Evolutionary conservation across 2,329 filamentous ascomycete genomes (phyloP).

Genomic region (Biscogniauxia mediterranea): DNA sequence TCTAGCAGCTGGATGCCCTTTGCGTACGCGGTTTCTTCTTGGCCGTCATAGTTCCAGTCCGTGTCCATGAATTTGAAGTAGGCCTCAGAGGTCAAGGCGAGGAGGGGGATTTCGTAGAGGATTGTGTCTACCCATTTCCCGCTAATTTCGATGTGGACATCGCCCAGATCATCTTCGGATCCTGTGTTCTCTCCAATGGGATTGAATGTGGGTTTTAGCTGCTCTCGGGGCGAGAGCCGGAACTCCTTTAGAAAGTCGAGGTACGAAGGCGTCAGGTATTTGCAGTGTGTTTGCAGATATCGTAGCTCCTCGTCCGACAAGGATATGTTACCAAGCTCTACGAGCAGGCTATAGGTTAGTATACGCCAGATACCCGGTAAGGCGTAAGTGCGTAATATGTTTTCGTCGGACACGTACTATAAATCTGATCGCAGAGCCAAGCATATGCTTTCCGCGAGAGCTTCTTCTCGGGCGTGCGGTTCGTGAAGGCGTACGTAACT

Average conservation of each 20-base stretch:
- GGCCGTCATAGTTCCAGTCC: constrained; percentile 86
- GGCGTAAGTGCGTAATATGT: too few species aligned
- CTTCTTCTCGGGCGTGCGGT: constrained; percentile 91
- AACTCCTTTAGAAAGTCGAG: constrained; percentile 80
- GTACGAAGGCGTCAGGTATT: constrained; percentile 76
- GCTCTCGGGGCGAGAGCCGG: constrained; percentile 74
- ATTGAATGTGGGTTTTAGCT: constrained; percentile 70
- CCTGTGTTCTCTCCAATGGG: constrained; percentile 55
- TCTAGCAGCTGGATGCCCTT: constrained; percentile 79
- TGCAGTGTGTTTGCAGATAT: constrained; percentile 76
- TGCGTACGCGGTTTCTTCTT: constrained; percentile 78
- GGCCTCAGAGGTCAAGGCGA: constrained; percentile 89
- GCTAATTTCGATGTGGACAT: constrained; percentile 72
- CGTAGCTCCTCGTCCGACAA: constrained; percentile 76
- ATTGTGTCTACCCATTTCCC: constrained; percentile 94
- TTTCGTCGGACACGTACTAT: constrained; percentile 51
- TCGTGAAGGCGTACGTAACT: constrained; percentile 92
- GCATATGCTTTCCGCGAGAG: constrained; percentile 77
- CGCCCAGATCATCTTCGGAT: constrained; percentile 65
- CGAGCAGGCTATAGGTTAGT: constrained; percentile 11
- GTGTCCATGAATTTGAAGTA: constrained; percentile 97
- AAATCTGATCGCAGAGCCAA: constrained; percentile 83
- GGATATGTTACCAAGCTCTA: constrained; percentile 78
- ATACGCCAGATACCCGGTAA: too few species aligned
- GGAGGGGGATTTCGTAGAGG: constrained; percentile 92